Base-by-base conservation (phyloP, 2,329 filamentous ascomycete genomes). In the Ophiocordyceps camponoti-saundersi region DNA sequence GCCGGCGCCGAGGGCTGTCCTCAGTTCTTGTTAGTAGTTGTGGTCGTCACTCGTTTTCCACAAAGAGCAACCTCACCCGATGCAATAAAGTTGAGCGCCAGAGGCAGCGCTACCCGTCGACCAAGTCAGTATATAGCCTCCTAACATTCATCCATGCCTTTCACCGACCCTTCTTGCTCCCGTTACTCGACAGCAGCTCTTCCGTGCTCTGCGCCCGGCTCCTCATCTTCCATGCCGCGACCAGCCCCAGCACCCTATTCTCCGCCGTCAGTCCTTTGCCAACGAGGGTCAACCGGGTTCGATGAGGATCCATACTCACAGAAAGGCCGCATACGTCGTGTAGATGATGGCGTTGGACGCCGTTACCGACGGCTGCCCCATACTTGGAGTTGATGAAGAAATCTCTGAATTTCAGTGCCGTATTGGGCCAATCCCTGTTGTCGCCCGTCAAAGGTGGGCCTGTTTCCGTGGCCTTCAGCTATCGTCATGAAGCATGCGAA, bases 61-160 rank as follows among this genome's bases (percentile, higher is more conserved):
- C 8, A 29, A 29, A 6, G 7, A 29, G 11, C 26, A 10, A 11
- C 26, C 85, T 90, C 79, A 92, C 85, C 84, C 70, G 85, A 86
- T 64, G 85, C 85, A 69, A 92, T 85, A 70, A 92, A 92, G 69
- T 92, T 92, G 61, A 92, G 72, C 63, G 85, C 84, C 65, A 92
- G 69, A 56, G 85, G 85, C 53, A 87, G 68, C 53, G 82, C 85
- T 92, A 57, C 12, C 4, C 29, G 16, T 16, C 32, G 13, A 34
- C 32, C 32, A 15, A 34, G 32, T 34, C 32, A 16, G 32, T n/a
- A 34, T 6, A 8, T 16, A 15, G 12, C 30, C 15, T 32, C 3
- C 30, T 34, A 12, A 34, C 16, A 4, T 16, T 34, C 32, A 16
- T 29, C 13, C 32, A 34, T 13, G 12, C 32, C 32, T 4, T 15